Conservation (phyloP, 345 rosid species). For the Acer saccharum region DNA sequence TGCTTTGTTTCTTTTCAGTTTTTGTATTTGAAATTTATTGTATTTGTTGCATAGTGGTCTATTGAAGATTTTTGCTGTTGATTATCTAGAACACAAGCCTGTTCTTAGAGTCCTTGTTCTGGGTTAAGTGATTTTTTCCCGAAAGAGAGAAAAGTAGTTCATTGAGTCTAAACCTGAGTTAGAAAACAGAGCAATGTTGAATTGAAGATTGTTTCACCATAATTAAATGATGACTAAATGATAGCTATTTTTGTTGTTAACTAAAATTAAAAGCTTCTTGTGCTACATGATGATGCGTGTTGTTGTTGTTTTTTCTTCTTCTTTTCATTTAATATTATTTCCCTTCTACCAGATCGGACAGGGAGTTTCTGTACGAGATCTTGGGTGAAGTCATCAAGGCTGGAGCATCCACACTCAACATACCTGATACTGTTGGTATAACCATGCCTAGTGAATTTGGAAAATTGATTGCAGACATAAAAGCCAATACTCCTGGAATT, state of each 20-base stretch:
- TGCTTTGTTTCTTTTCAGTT: not conserved
- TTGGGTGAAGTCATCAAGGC: slow-evolving; percentile 94
- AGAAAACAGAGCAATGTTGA: not conserved
- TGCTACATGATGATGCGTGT: not conserved
- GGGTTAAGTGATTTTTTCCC: too few species aligned
- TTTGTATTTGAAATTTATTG: too few species aligned
- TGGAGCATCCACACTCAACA: slow-evolving; percentile 93
- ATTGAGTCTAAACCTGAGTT: not conserved
- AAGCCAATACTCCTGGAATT: slow-evolving; percentile 87
- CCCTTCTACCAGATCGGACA: slow-evolving; percentile 65
- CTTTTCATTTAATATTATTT: not conserved
- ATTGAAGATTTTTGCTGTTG: not conserved
- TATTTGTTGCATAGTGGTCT: not conserved
- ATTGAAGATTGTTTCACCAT: not conserved
- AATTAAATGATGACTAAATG: not conserved
- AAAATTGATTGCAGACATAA: slow-evolving; percentile 79
- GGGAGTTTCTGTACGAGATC: slow-evolving; percentile 73
- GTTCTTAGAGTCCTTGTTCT: not conserved
- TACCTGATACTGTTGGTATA: slow-evolving; percentile 97
- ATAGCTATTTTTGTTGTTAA: not conserved
- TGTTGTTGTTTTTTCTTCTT: not conserved
- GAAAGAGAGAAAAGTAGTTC: not conserved
- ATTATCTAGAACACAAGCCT: not conserved
- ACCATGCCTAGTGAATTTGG: slow-evolving; percentile 82
- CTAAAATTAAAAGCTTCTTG: not conserved